phyloP scores from a whole-genome alignment of 2,329 filamentous ascomycete genomes.

The Fusarium avenaceum region DNA sequence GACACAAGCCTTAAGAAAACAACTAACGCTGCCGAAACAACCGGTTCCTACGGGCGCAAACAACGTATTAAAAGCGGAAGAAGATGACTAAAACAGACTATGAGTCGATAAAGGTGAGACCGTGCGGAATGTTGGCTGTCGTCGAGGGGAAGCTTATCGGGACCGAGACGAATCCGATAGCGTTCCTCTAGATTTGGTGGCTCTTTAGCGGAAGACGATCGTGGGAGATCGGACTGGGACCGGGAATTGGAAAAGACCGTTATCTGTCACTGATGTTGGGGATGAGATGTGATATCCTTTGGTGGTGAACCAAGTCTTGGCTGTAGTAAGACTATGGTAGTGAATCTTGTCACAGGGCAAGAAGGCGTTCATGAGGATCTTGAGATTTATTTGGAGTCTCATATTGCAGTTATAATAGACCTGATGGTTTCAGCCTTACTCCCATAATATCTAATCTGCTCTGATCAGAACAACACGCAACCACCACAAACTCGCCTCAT shows the following conservation, averaged over 20 bases:
- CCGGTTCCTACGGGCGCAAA: constrained; percentile 7
- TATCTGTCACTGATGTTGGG: background rate
- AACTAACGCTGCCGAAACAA: background rate
- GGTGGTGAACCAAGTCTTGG: background rate
- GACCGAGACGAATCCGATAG: background rate
- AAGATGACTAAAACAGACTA: background rate
- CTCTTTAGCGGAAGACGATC: too few species aligned
- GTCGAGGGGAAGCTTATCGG: background rate
- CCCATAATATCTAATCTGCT: background rate
- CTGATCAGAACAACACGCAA: background rate
- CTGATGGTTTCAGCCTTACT: too few species aligned
- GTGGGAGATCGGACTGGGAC: background rate
- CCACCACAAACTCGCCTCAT: background rate
- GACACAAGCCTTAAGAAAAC: background rate
- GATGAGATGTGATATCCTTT: background rate
- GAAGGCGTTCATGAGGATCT: background rate
- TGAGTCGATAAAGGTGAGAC: background rate
- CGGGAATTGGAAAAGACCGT: constrained; percentile 1
- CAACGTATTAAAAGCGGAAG: background rate
- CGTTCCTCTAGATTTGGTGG: background rate
- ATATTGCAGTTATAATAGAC: too few species aligned
- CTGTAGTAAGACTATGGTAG: background rate
- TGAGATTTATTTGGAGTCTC: background rate
- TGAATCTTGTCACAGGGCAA: background rate
- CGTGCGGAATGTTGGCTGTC: constrained; percentile 21